Base-by-base conservation (phyloP, 306 rosid species). In the Pterocarpus santalinus region DNA sequence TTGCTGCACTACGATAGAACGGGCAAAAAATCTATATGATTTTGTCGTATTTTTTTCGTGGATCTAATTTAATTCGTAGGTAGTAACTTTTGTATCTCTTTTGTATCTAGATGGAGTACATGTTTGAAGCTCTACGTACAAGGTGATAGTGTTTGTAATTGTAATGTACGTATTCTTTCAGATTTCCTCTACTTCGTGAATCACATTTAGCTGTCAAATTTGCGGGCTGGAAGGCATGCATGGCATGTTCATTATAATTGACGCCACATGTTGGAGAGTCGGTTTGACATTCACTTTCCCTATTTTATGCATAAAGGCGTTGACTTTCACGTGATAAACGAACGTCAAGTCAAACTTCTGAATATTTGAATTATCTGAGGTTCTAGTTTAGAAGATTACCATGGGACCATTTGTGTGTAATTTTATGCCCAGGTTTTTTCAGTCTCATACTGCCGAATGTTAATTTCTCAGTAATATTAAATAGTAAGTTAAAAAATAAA, bases 311-410 rank as follows among this genome's bases (percentile, higher is more conserved):
- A 33, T 9, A 13, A 2, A 77, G 65, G 44, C 52, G 83, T 79
- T 79, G 83, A 69, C 71, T 79, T 79, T 34, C 43, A 56, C 22
- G 22, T 39, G 46, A 16, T 52, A 51, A 61, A 38, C 11, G 35
- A 65, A 38, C 3, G 43, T 2, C n/a, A 13, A n/a, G 17, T 78
- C 62, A 68, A 33, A 22, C 39, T 36, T 41, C 57, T 17, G 49
- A 35, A 51, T 63, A 47, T 8, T 74, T 73, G 35, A 52, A 72
- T 13, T 30, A 2, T 17, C 28, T 56, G 62, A 2, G 69, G 28
- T 7, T 2, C 47, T 36, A 10, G 53, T 43, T 35, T n/a, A 51
- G 46, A 52, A 71, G 4, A 53, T n/a, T n/a, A 52, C 17, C 14
- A 39, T 70, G 75, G 61, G 46, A 49, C 30, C 75, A 7, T 70